Percentiles rank a stretch among this genome's conserved stretches.
Evolutionary conservation across 768 basidiomycete genomes (phyloP).

Genomic region (Leccinum ochraceum): DNA sequence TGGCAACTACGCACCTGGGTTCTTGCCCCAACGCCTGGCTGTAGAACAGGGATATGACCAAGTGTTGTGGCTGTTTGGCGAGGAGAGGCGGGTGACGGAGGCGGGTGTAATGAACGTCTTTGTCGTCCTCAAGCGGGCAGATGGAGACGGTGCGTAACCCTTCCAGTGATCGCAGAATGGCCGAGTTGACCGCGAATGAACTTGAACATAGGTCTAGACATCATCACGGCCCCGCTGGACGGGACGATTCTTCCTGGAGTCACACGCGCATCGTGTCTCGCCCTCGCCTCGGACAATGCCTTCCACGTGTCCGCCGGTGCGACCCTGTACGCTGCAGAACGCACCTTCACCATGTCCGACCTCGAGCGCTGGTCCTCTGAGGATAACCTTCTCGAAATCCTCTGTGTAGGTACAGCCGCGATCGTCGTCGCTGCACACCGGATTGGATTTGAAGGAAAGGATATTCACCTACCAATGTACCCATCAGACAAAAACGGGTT

Average conservation of each 20-base stretch:
- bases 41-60: constrained; percentile 71
- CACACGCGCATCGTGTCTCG: constrained; percentile 82
- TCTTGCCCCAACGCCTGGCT: constrained; percentile 66
- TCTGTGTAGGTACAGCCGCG: constrained; percentile 84
- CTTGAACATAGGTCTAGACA: constrained; percentile 48
- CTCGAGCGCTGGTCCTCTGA: constrained; percentile 53
- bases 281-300: constrained; percentile 65
- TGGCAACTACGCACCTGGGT: constrained; percentile 61
- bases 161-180: not conserved
- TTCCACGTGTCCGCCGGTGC: constrained; percentile 30
- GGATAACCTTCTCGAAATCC: constrained; percentile 77
- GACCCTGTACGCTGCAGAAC: constrained; percentile 53
- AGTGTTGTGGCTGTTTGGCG: constrained; percentile 76
- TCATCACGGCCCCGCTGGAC: constrained; percentile 87
- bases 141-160: constrained; percentile 47
- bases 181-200: not conserved
- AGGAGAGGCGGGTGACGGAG: constrained; percentile 54
- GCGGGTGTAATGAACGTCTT: constrained; percentile 86
- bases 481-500: too few relatives aligned
- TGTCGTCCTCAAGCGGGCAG: constrained; percentile 56
- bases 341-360: constrained; percentile 58
- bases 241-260: constrained; percentile 93
- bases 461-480: constrained; percentile 37
- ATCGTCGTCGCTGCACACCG: constrained; percentile 71
- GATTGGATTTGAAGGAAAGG: constrained; percentile 71